Evolutionary conservation across 148 eudicot genomes (phyloP).

Genomic region (Camellia granthamiana): DNA sequence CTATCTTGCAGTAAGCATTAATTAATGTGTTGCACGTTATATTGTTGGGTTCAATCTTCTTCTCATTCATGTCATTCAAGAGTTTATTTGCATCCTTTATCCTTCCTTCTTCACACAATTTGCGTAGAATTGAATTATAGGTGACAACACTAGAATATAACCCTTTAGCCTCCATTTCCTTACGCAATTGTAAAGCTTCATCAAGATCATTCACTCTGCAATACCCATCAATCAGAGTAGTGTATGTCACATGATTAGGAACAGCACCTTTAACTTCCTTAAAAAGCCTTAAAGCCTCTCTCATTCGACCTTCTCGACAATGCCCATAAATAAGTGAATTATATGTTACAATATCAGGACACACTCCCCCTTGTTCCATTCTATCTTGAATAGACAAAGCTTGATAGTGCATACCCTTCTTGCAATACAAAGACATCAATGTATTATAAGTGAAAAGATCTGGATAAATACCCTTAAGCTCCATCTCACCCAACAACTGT

Average conservation of each 20-base stretch:
- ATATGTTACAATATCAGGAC: slow-evolving; percentile 80
- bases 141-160: slow-evolving; percentile 66
- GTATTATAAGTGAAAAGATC: slow-evolving; percentile 85
- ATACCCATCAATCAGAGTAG: slow-evolving; percentile 83
- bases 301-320: slow-evolving; percentile 84
- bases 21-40: slow-evolving; percentile 87
- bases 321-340: slow-evolving; percentile 72
- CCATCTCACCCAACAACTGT: slow-evolving; percentile 69
- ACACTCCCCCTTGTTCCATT: slow-evolving; percentile 63
- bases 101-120: slow-evolving; percentile 77
- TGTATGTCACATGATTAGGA: slow-evolving; percentile 80
- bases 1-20: slow-evolving; percentile 86
- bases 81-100: slow-evolving; percentile 77
- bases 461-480: slow-evolving; percentile 49
- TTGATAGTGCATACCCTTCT: slow-evolving; percentile 82
- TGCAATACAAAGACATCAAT: slow-evolving; percentile 74
- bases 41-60: slow-evolving; percentile 77
- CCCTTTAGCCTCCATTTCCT: slow-evolving; percentile 63
- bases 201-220: slow-evolving; percentile 66
- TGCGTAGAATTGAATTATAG: slow-evolving; percentile 72
- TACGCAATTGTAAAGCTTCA: slow-evolving; percentile 57
- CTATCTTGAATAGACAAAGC: slow-evolving; percentile 74
- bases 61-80: slow-evolving; percentile 71
- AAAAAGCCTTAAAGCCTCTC: slow-evolving; percentile 80
- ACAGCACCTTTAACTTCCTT: slow-evolving; percentile 54